Evolutionary conservation across 805 yeast species (phyloP).

Genomic region (Phaffomyces antillensis): DNA sequence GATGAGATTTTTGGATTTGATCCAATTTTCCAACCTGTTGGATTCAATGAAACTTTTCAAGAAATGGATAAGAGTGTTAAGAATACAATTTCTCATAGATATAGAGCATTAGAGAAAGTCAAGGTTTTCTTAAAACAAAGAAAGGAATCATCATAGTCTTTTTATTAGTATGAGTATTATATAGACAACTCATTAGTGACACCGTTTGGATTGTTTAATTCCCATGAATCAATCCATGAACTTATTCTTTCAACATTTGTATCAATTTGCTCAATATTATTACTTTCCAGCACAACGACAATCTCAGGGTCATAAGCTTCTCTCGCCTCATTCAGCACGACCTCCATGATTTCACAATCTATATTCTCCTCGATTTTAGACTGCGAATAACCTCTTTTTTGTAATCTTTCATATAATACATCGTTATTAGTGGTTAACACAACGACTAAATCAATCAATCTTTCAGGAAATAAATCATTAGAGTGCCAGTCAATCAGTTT

Average conservation of each 20-base stretch:
- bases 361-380: constrained; percentile 83
- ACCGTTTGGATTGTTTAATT: constrained; percentile 53
- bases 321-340: constrained; percentile 76
- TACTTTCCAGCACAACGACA: constrained; percentile 73
- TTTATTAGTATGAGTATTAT: background rate
- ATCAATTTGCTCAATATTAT: constrained; percentile 69
- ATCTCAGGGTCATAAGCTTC: constrained; percentile 75
- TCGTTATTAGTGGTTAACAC: constrained; percentile 78
- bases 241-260: constrained; percentile 71
- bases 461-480: constrained; percentile 90
- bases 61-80: constrained; percentile 76
- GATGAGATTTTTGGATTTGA: constrained; percentile 86
- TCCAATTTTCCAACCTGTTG: constrained; percentile 79
- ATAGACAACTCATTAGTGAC: constrained; percentile 39
- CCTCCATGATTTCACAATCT: constrained; percentile 97
- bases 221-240: constrained; percentile 76
- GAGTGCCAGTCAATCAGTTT: constrained; percentile 95
- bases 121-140: constrained; percentile 41
- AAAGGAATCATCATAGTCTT: constrained; percentile 10
- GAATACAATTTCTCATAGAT: constrained; percentile 83
- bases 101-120: constrained; percentile 70
- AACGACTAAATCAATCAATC: constrained; percentile 85
- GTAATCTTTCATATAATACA: constrained; percentile 65
- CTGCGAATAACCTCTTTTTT: constrained; percentile 70
- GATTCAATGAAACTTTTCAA: constrained; percentile 72